Evolutionary conservation across 2,329 filamentous ascomycete genomes (phyloP), one percentile per base, ranked within the genome.

Genomic region (Venturiaceae sp.): DNA sequence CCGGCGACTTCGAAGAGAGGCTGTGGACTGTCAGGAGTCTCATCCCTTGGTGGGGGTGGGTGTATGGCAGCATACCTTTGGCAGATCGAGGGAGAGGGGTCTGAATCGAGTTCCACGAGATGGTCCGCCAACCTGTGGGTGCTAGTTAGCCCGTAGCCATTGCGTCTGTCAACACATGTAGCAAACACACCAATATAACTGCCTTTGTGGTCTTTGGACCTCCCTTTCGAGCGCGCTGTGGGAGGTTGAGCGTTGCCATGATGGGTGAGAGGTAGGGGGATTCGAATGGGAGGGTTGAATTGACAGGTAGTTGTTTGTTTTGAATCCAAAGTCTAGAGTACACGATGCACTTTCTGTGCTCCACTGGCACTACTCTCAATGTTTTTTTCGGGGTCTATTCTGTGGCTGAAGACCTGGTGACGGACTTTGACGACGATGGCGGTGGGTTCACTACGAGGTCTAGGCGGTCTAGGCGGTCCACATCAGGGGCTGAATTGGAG

Each of bases 1-100:
- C 94, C 94, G 65, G 94, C 94, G 69, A 99, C 91, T 74, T 96
- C 92, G 79, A 99, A 97, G 66, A 99, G 88, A 63, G 94, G 94
- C 90, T 95, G 68, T 62, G 54, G 46, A 14, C 7, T 26, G 52
- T 34, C 30, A 37, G 34, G 52, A 34, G 30, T 21, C 23, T n/a
- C 34, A n/a, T 52, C 30, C 19, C 21, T 58, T 53, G 52, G 30
- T 33, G 32, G 23, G 37, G 23, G 44, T 16, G 39, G 46, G 19
- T 55, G 14, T 58, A 55, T 34, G 58, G 62, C 65, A 19, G 32
- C 34, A 53, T 74, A 92, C 90, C 85, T 97, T 97, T 66, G 94
- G 94, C 59, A 96, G 81, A 76, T 99, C 94, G 68, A 97, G 87
- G 58, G 91, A 96, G 65, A 99, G 82, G 67, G 94, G 94, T 66